Conservation (phyloP, 805 yeast genomes). For the Nakazawaea holstii region DNA sequence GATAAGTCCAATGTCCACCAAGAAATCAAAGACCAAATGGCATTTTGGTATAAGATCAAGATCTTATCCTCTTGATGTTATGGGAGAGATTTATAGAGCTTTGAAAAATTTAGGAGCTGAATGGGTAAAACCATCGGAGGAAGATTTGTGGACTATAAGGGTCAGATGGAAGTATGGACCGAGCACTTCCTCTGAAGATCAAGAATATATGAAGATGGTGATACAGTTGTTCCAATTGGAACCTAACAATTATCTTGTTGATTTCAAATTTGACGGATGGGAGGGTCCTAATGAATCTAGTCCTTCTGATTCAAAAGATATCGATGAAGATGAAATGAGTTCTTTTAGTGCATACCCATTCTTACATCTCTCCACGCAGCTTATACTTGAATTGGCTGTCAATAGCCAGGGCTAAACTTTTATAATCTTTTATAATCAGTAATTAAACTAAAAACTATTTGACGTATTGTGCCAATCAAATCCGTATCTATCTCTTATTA, state of each 20-base stretch:
- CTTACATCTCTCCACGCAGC: constrained; percentile 82
- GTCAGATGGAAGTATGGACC: constrained; percentile 86
- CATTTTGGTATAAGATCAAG: constrained; percentile 96
- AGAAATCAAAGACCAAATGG: constrained; percentile 94
- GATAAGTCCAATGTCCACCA: constrained; percentile 48
- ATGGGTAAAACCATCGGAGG: constrained; percentile 94
- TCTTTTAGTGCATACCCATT: constrained; percentile 96
- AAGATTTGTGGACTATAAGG: constrained; percentile 91
- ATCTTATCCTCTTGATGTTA: constrained; percentile 94
- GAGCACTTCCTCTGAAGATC: constrained; percentile 16
- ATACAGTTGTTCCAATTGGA: constrained; percentile 94
- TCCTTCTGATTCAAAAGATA: constrained; percentile 22
- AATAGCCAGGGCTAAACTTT: constrained; percentile 57
- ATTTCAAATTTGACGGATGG: constrained; percentile 98
- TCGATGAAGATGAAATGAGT: constrained; percentile 65
- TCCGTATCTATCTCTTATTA: too few relatives aligned
- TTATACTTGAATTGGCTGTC: constrained; percentile 95
- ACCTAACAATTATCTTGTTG: constrained; percentile 92
- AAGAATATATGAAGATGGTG: constrained; percentile 90
- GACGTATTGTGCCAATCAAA: too few relatives aligned
- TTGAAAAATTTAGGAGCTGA: constrained; percentile 92
- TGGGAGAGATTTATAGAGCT: constrained; percentile 97
- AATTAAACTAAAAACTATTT: too few relatives aligned
- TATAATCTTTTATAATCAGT: too few relatives aligned
- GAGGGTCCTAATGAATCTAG: constrained; percentile 44